Percentiles rank a stretch among this genome's conserved stretches.
Conservation (phyloP, 2,329 filamentous ascomycete genomes). For the Huntiella decipiens region DNA sequence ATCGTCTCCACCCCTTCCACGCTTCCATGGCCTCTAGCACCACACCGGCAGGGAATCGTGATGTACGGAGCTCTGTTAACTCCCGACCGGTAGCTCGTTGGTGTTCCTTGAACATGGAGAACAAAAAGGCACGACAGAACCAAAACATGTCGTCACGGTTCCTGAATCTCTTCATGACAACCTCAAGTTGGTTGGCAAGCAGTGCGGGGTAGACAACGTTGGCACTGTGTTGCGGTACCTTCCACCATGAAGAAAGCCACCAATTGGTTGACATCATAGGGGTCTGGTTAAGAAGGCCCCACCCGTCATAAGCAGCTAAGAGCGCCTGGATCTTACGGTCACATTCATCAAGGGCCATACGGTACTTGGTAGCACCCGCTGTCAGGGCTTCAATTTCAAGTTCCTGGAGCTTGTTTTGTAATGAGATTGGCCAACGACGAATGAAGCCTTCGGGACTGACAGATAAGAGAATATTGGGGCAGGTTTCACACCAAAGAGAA, state of each 20-base stretch:
- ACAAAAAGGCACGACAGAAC: constrained; percentile 4
- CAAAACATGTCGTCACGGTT: not conserved
- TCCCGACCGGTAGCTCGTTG: not conserved
- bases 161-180: not conserved
- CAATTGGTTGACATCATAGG: not conserved
- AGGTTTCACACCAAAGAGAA: not conserved
- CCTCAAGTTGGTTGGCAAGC: not conserved
- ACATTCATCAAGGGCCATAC: not conserved
- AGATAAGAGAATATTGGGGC: constrained; percentile 1
- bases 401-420: not conserved
- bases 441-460: constrained; percentile 2
- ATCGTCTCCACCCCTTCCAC: not conserved
- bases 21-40: not conserved
- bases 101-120: constrained; percentile 7
- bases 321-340: not conserved
- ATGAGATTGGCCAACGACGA: constrained; percentile 3
- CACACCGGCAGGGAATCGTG: not conserved
- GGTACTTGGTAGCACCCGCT: not conserved
- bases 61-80: not conserved
- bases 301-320: constrained; percentile 1
- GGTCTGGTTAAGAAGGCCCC: not conserved
- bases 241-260: constrained; percentile 6
- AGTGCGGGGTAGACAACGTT: constrained; percentile 3
- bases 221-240: constrained; percentile 1
- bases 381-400: constrained; percentile 1